Evolutionary conservation across 352 stramenopile species (phyloP), one percentile per base, ranked within the genome.

Genomic region (Globisporangium uncinulatum): DNA sequence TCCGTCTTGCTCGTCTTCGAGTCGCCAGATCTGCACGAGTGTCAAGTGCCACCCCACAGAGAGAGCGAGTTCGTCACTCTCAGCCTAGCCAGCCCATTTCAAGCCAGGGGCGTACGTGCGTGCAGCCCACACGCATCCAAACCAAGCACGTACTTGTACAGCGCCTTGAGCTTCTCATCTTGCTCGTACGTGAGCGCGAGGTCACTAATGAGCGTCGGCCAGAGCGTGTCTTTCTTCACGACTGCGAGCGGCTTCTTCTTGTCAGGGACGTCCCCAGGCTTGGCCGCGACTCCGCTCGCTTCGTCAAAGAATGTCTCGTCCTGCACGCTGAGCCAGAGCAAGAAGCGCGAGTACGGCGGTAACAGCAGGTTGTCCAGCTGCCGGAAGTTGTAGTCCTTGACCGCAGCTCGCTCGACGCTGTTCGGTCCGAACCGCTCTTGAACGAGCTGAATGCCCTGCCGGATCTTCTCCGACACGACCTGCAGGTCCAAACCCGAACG

Each of bases 311-410:
- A 95, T 5, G 66, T 65, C 48, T 95, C 85, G 36, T 93, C 79
- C 46, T 95, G 86, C 44, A 92, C 89, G 56, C 83, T 94, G 39
- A 95, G 79, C 86, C 86, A 95, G 45, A 95, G 59, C n/a, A 95
- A 56, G 54, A 95, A 94, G 14, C 86, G 83, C 61, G 79, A 92
- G 68, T 95, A 95, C n/a, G 86, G 86, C 54, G 86, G 86, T 10
- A 95, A 57, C 29, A 95, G 54, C 51, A 94, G 45, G 56, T 92
- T 94, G 56, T 94, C 83, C 0, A 95, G 80, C 59, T 94, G 83
- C 11, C 83, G 84, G 50, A 95, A 95, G 65, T 95, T 92, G 69
- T 94, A 95, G 59, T 95, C 84, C 57, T 94, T 92, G 11, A 95
- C 79, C 17, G 83, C 84, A 21, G 83, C 66, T n/a, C 86, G 80